phyloP scores from a whole-genome alignment of 2,329 filamentous ascomycete species.

The Colletotrichum graminicola region DNA sequence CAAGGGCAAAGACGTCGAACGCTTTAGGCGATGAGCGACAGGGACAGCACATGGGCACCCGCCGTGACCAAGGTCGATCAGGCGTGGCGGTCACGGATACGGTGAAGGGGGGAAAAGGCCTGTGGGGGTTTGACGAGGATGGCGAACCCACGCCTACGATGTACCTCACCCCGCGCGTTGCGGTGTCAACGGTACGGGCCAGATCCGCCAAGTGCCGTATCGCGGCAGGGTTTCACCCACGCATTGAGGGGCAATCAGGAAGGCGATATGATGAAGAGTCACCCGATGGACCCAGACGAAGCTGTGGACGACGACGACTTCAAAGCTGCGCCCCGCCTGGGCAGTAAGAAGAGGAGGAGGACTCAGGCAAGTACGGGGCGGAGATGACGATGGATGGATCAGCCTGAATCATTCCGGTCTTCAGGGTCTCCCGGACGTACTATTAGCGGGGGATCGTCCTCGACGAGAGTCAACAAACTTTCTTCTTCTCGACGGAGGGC shows the following conservation, averaged over 20 bases:
- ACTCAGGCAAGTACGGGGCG: slow-evolving; percentile 11
- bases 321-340: slow-evolving; percentile 20
- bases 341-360: not conserved
- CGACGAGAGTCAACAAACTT: not conserved
- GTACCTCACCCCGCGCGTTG: slow-evolving; percentile 12
- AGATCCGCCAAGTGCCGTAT: slow-evolving; percentile 17
- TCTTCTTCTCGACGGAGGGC: slow-evolving; percentile 7
- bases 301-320: slow-evolving; percentile 18
- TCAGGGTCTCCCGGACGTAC: slow-evolving; percentile 7
- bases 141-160: not conserved
- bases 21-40: slow-evolving; percentile 40
- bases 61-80: slow-evolving; percentile 23
- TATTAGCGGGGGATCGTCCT: slow-evolving; percentile 1
- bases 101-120: slow-evolving; percentile 13
- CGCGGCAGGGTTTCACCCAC: slow-evolving; percentile 9
- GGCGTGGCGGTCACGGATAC: slow-evolving; percentile 36
- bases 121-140: not conserved
- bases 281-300: slow-evolving; percentile 17
- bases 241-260: slow-evolving; percentile 7
- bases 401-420: slow-evolving; percentile 25
- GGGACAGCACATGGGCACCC: slow-evolving; percentile 37
- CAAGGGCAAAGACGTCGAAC: slow-evolving; percentile 4
- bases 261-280: slow-evolving; percentile 1
- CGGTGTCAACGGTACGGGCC: slow-evolving; percentile 16
- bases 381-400: slow-evolving; percentile 25